Base-by-base conservation (phyloP, 2,329 filamentous ascomycete genomes). In the Bipolaris victoriae region DNA sequence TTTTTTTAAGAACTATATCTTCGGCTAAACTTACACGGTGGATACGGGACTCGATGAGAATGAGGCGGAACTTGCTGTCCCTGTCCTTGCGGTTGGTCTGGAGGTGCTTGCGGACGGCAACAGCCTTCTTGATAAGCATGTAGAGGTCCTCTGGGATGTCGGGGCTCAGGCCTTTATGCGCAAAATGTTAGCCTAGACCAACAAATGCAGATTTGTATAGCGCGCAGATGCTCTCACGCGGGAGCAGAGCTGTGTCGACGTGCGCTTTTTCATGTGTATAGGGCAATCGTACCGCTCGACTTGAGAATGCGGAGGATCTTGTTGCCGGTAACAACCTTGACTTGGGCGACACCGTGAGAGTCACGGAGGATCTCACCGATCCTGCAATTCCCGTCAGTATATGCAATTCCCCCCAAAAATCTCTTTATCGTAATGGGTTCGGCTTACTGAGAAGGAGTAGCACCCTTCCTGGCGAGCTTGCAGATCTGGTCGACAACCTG, bases 81-180 rank as follows among this genome's bases (percentile, higher is more conserved):
- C 92, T 96, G 88, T 99, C 95, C 89, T 99, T 99, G 84, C 95
- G 94, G 90, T 99, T 99, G 84, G 92, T 92, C 89, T 97, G 92
- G 73, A 99, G 92, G 85, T 99, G 96, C 91, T 99, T 99, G 86
- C 95, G 94, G 85, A 99, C 95, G 79, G 72, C 69, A 57, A 74
- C 77, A 80, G 96, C 94, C 92, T 99, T 99, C 91, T 97, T 97
- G 91, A 98, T 98, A 82, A 98, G 87, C 91, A 97, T 96, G 90
- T 98, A 99, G 73, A 98, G 90, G 84, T 99, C 95, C 89, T 99
- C 95, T 79, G 96, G 95, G 76, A 99, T 89, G 82, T 98, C 93
- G 81, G 96, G 95, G 75, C 95, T 94, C 80, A 99, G 92, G 86
- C 95, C 95, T 99, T 52, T 41, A 67, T 63, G 64, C 53, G 70